Conservation (phyloP, 2,329 filamentous ascomycete species). For the Amesomyces nigricolor region DNA sequence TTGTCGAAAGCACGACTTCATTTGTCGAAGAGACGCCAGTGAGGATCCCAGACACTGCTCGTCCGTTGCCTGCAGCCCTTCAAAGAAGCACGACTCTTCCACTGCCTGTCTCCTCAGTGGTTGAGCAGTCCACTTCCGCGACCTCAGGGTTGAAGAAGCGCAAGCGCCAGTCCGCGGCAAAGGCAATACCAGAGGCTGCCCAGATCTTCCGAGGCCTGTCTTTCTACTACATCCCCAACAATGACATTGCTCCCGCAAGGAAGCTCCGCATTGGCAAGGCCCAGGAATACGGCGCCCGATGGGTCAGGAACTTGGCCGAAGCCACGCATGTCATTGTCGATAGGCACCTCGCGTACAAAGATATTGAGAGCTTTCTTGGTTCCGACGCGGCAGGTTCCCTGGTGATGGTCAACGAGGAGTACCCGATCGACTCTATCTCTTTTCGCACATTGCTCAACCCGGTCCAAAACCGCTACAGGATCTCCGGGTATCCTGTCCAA, state of each 20-base stretch:
- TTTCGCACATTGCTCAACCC: constrained; percentile 55
- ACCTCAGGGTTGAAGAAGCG: constrained; percentile 38
- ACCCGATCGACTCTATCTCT: constrained; percentile 62
- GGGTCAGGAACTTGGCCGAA: constrained; percentile 52
- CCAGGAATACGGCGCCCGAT: constrained; percentile 67
- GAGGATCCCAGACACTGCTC: constrained; percentile 22
- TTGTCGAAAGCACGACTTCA: constrained; percentile 16
- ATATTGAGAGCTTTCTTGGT: constrained; percentile 46
- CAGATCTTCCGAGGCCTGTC: constrained; percentile 56
- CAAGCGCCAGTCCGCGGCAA: constrained; percentile 39
- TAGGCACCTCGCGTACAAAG: constrained; percentile 55
- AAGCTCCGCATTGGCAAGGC: constrained; percentile 69
- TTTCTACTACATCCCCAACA: constrained; percentile 77
- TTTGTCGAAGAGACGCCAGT: constrained; percentile 31
- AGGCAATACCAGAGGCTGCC: constrained; percentile 44
- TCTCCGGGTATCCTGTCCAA: constrained; percentile 43
- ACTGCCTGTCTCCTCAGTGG: constrained; percentile 18
- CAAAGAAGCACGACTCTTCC: constrained; percentile 32
- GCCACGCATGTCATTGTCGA: constrained; percentile 82
- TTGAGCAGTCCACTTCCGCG: constrained; percentile 22
- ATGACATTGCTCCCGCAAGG: constrained; percentile 63
- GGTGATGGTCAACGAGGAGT: constrained; percentile 61
- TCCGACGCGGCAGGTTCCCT: constrained; percentile 25
- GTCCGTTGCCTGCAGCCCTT: constrained; percentile 17
- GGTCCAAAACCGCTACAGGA: constrained; percentile 52